A percentile compares a stretch with the other conserved stretches of the same genome.
Conservation (phyloP, 31 red algal species). For the Porphyra umbilicalis region DNA sequence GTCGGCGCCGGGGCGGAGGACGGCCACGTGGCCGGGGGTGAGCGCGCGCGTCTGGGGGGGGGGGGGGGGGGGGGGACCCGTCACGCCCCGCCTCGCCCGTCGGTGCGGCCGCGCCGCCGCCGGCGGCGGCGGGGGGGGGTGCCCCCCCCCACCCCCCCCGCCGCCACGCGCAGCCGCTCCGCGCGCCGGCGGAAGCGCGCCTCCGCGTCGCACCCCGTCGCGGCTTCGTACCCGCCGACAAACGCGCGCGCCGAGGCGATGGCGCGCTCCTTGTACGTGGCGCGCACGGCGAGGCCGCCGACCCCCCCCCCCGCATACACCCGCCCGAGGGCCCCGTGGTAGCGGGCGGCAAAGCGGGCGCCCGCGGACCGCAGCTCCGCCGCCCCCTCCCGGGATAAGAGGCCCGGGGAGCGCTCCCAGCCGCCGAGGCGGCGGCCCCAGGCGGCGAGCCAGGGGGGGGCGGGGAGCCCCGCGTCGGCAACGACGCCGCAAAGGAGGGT, state of each 20-base stretch:
- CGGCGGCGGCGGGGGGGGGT: no score
- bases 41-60: no score
- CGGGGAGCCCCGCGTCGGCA: background rate
- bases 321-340: slow-evolving; percentile 4
- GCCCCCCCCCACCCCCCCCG: no score
- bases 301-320: background rate
- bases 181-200: no score
- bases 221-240: slow-evolving; percentile 9
- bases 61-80: no score
- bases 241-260: slow-evolving; percentile 40
- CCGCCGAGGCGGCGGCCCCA: slow-evolving; percentile 25
- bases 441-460: slow-evolving; percentile 23
- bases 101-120: background rate
- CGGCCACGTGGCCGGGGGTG: slow-evolving; percentile 3
- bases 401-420: slow-evolving; percentile 22
- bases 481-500: slow-evolving; percentile 13
- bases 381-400: slow-evolving; percentile 27
- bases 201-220: background rate
- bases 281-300: slow-evolving; percentile 21
- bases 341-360: slow-evolving; percentile 25
- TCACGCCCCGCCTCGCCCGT: slow-evolving; percentile 5
- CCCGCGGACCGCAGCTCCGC: slow-evolving; percentile 42
- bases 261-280: slow-evolving; percentile 49
- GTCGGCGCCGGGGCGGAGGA: slow-evolving; percentile 25
- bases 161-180: no score